Evolutionary conservation across 129 eudicot species (phyloP), one percentile per base, ranked within the genome.

Genomic region (Helianthus tuberosus): DNA sequence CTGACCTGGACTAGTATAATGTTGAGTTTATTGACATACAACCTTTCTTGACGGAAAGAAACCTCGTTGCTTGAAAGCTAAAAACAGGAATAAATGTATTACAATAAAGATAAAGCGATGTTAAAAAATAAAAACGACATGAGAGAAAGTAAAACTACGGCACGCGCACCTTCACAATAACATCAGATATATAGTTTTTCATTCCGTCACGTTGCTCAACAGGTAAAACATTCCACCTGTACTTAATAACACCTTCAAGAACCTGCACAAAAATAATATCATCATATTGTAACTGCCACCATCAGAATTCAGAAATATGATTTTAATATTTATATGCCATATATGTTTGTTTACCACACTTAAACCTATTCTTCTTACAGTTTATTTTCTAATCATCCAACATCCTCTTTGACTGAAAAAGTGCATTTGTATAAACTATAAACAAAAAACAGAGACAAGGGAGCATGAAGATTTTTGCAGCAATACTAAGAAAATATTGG

Each of bases 161-260:
- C 72, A 29, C 62, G 46, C 65, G 48, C 76, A 94, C 99, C 97
- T 94, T 91, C 25, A 94, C 97, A 55, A 94, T 94, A 72, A 94
- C 93, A 17, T 94, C 97, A 23, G 99, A 94, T 57, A 94, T 94
- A 81, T 90, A 94, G 72, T 91, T 94, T 83, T 91, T 94, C 99
- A 94, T 94, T 81, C 99, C 99, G 80, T 94, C 99, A 11, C 99
- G 77, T 81, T 94, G 99, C n/a, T 84, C 90, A 25, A 83, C 91
- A 53, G 99, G 99, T 85, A 94, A 78, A 8, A 93, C 99, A 76
- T 94, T 94, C 99, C 99, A 94, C 82, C 99, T 89, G 58, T 94
- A 94, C 78, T 94, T 94, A 16, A 94, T 88, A 74, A 94, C 99
- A 81, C 99, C 99, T 87, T 94, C 99, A 65, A 94, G 89, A 61